phyloP scores from a whole-genome alignment of 106 monocot species.

The Alisma plantagoaquatica region DNA sequence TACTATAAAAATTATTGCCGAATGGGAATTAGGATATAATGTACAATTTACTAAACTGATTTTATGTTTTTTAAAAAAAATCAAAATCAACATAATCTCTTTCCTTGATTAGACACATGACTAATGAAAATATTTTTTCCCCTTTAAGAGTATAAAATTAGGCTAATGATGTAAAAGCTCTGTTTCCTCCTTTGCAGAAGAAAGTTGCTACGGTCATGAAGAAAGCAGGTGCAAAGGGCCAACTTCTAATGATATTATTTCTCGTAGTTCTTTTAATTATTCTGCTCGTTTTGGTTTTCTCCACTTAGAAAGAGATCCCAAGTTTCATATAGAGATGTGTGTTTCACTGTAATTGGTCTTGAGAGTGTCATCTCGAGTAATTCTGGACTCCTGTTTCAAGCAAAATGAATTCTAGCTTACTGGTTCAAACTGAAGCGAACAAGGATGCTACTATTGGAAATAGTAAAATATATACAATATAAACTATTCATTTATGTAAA shows the following conservation, averaged over 20 bases:
- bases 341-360: no score
- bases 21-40: not conserved
- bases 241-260: constrained; percentile 55
- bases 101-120: not conserved
- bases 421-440: no score
- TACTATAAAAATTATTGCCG: no score
- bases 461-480: no score
- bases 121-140: not conserved
- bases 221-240: constrained; percentile 65
- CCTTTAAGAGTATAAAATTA: not conserved
- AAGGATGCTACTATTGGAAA: no score
- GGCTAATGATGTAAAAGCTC: not conserved
- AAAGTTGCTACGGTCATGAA: constrained; percentile 66
- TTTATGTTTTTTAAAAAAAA: no score
- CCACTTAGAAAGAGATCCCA: constrained; percentile 11
- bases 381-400: no score
- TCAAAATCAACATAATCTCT: not conserved
- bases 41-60: not conserved
- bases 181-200: constrained; percentile 51
- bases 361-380: no score
- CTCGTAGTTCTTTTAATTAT: constrained; percentile 56
- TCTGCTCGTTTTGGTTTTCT: constrained; percentile 58
- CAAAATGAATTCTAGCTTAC: no score
- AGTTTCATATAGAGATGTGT: no score
- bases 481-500: no score